Base-by-base conservation (phyloP, 345 rosid species). In the Orychophragmus violaceus region DNA sequence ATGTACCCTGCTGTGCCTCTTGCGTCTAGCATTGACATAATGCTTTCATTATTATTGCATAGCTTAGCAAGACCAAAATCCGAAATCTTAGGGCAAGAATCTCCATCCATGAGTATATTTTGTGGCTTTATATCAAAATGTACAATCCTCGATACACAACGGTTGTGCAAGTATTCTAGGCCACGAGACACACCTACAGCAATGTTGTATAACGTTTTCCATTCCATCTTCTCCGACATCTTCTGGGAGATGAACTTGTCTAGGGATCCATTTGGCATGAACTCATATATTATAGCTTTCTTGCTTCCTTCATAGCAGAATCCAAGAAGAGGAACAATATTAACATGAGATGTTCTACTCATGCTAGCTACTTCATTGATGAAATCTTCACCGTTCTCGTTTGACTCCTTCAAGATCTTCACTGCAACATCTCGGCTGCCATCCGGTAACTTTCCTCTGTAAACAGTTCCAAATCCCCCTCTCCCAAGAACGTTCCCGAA, bases 61-160 rank as follows among this genome's bases (percentile, higher is more conserved):
- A 74, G 68, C 42, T 80, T 80, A 5, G 88, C 80, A 17, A 84
- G 88, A 2, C 88, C 86, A 2, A 84, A 84, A 56, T 84, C 88
- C 0, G 81, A 77, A n/a, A 82, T 82, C 21, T 84, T 82, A 0
- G 86, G 88, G 28, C 21, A 24, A 16, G 77, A 78, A 0, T 72
- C 28, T 8, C 71, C 62, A 27, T 80, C 78, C 9, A 82, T 69
- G 14, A 84, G 76, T 55, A 84, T 80, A 23, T 82, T 84, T 5
- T 84, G 85, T 17, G 86, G 86, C 21, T 84, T 82, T 28, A 80
- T 82, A 39, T 82, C 82, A 3, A 82, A 79, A 39, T 84, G 86
- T 35, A 84, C 55, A 32, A 82, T 84, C 66, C 84, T 79, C 1
- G 79, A 62, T 44, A 71, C 77, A 55, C 89, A 84, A 29, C 85